Conservation (phyloP, 2,329 filamentous ascomycete species). For the Alternaria conjuncta region DNA sequence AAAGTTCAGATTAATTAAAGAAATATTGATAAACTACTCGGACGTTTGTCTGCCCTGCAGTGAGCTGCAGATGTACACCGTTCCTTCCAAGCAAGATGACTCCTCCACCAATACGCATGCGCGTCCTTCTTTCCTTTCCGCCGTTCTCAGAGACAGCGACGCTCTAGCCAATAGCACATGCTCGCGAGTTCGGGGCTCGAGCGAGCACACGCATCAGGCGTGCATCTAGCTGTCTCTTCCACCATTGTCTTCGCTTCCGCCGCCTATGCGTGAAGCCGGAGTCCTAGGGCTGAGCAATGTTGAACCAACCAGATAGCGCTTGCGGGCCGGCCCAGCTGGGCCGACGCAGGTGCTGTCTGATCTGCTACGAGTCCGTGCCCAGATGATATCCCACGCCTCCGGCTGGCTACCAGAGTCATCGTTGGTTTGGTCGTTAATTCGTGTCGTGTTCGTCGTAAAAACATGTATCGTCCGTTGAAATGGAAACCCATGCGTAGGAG, state of each 20-base stretch:
- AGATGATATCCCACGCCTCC: slow-evolving; percentile 47
- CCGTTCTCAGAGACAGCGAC: slow-evolving; percentile 41
- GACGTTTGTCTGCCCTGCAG: slow-evolving; percentile 27
- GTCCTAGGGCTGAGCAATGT: slow-evolving; percentile 49
- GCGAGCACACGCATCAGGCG: slow-evolving; percentile 25
- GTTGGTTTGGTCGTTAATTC: slow-evolving; percentile 16
- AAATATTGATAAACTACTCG: slow-evolving; percentile 5
- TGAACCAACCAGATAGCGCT: slow-evolving; percentile 42
- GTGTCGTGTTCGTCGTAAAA: slow-evolving; percentile 13
- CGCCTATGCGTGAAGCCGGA: slow-evolving; percentile 36
- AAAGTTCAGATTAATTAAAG: background rate
- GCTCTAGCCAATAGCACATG: slow-evolving; percentile 37
- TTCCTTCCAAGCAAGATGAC: slow-evolving; percentile 29
- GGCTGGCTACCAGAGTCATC: slow-evolving; percentile 39
- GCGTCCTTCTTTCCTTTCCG: slow-evolving; percentile 12
- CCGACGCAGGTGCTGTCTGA: slow-evolving; percentile 27
- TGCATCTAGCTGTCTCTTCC: slow-evolving; percentile 46
- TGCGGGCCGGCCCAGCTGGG: slow-evolving; percentile 27
- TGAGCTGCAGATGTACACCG: slow-evolving; percentile 28
- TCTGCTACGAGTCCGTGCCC: slow-evolving; percentile 49
- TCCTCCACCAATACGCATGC: slow-evolving; percentile 42
- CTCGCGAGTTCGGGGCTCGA: slow-evolving; percentile 36
- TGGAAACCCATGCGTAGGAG: slow-evolving; percentile 3
- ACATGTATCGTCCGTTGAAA: background rate
- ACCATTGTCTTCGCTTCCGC: slow-evolving; percentile 20